Evolutionary conservation across 371 early-diverging fungal genomes (phyloP), one percentile per base, ranked within the genome.

Genomic region (Rhizopus stolonifer): DNA sequence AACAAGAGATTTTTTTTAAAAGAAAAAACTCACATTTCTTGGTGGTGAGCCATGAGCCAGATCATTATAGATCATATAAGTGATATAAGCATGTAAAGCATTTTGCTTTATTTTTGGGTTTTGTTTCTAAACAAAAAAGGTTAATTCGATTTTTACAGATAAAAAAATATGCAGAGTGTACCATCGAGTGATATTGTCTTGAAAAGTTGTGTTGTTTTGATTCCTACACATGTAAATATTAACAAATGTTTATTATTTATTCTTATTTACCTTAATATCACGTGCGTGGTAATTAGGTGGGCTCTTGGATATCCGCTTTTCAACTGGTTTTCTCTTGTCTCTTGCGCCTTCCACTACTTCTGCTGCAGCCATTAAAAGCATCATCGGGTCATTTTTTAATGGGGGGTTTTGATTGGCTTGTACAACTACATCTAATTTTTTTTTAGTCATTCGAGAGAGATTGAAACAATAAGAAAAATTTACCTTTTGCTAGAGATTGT

Each of bases 31-130:
- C 14, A 36, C 36, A 11, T 11, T 11, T 36, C 36, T 36, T 36
- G 36, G n/a, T 36, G 36, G 36, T 14, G 36, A 36, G n/a, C 52
- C 56, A 51, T 67, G 60, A 17, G 69, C 64, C 61, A 70, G 67
- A 36, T 79, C 69, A n/a, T 74, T 75, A 61, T 79, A 79, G 19
- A 79, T 79, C 80, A 79, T 77, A 54, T 79, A 80, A 29, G 80
- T 70, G 47, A 80, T 80, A 53, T 80, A 80, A 36, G 80, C 78
- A 66, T 80, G 80, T 70, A 74, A 71, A 14, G 80, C 80, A 70
- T 80, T 80, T 39, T 76, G 62, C 58, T 80, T 80, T 33, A 77
- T 70, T 55, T 69, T 73, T 45, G 78, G 78, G 60, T 80, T 72
- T 53, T 77, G 67, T 56, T 74, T 77, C 79, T 78, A 58, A 36